phyloP scores from a whole-genome alignment of 2,329 filamentous ascomycete genomes.

The Neofusicoccum parvum region DNA sequence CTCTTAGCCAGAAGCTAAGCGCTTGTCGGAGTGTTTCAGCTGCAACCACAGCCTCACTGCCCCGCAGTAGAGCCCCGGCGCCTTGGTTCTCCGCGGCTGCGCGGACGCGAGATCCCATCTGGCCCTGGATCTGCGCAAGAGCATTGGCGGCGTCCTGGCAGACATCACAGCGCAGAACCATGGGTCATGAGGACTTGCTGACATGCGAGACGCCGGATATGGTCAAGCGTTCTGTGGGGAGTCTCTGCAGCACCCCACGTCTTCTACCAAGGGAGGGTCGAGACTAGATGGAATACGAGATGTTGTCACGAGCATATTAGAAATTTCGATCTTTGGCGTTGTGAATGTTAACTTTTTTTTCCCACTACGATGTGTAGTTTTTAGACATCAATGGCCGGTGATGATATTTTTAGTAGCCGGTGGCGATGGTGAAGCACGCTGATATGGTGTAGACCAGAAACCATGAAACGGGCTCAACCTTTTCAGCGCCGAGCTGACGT shows the following conservation, averaged over 20 bases:
- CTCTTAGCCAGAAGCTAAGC: background rate
- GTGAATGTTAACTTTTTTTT: too few species aligned
- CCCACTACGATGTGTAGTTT: too few species aligned
- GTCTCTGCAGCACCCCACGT: background rate
- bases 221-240: background rate
- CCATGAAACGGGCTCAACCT: too few species aligned
- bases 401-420: too few species aligned
- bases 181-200: background rate
- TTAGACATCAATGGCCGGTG: too few species aligned
- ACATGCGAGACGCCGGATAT: background rate
- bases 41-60: background rate
- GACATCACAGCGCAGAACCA: background rate
- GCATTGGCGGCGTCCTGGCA: background rate
- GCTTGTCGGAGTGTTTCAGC: background rate
- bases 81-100: background rate
- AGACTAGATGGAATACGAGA: background rate
- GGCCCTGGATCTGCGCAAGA: background rate
- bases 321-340: too few species aligned
- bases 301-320: background rate
- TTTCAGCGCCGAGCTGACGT: too few species aligned
- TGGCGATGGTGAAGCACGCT: too few species aligned
- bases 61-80: too few species aligned
- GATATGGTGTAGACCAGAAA: too few species aligned
- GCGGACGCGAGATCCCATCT: too few species aligned
- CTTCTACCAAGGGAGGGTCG: too few species aligned